Conservation (phyloP, 306 rosid genomes). For the Casuarina glauca region DNA sequence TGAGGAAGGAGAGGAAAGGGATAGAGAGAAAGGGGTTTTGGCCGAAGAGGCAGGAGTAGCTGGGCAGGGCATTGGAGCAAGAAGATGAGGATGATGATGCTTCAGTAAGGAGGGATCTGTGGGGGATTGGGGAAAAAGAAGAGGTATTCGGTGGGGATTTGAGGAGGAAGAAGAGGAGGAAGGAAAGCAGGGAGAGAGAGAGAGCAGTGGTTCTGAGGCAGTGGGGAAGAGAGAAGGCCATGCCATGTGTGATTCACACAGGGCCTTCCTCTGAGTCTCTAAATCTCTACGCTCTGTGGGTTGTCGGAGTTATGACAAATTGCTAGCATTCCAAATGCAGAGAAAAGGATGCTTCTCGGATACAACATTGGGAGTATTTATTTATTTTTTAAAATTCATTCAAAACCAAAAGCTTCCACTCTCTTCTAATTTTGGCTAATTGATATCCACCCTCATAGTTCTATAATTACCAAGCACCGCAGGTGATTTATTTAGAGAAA, state of each 20-base stretch:
- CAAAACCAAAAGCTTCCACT: too few relatives aligned
- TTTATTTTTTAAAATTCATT: too few relatives aligned
- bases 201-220: constrained; percentile 30
- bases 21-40: constrained; percentile 41
- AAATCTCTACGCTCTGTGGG: neutral
- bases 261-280: neutral
- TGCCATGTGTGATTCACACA: constrained; percentile 52
- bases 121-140: constrained; percentile 7
- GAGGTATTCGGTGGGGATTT: constrained; percentile 23
- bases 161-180: constrained; percentile 46
- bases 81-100: neutral
- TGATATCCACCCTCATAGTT: too few relatives aligned
- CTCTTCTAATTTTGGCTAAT: too few relatives aligned
- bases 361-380: too few relatives aligned
- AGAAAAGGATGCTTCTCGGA: too few relatives aligned
- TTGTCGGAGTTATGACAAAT: too few relatives aligned
- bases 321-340: too few relatives aligned
- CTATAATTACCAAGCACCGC: too few relatives aligned
- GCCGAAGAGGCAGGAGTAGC: constrained; percentile 53
- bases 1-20: constrained; percentile 53
- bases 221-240: constrained; percentile 48
- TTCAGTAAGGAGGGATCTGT: constrained; percentile 49
- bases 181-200: constrained; percentile 26
- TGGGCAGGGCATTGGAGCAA: constrained; percentile 51
- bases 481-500: too few relatives aligned